Conservation (phyloP, 2,329 filamentous ascomycete species). For the Onygenales sp. region DNA sequence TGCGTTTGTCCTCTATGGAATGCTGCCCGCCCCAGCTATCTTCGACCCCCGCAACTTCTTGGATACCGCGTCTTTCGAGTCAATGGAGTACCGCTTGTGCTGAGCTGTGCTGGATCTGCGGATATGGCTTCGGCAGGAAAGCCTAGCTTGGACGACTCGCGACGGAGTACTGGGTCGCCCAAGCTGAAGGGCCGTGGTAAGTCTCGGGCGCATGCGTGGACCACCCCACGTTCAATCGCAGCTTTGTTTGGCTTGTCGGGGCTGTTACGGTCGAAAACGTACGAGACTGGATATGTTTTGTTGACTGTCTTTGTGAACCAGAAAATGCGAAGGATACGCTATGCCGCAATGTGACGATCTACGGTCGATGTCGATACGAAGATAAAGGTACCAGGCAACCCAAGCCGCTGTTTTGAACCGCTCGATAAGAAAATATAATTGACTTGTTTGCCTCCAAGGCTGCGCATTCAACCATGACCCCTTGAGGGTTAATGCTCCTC, state of each 20-base stretch:
- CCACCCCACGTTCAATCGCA: conserved; percentile 2
- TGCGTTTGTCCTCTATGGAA: conserved; percentile 19
- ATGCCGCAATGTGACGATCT: conserved; percentile 87
- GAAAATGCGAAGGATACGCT: conserved; percentile 78
- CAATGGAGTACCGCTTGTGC: conserved; percentile 31
- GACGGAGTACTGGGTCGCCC: conserved; percentile 36
- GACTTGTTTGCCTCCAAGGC: conserved; percentile 27
- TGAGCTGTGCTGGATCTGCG: conserved; percentile 26
- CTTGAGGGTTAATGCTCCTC: conserved; percentile 45
- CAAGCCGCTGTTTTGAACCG: not conserved
- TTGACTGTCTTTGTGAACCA: conserved; percentile 21
- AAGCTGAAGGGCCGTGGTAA: conserved; percentile 41
- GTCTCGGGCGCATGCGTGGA: conserved; percentile 13
- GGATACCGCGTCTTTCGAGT: conserved; percentile 21
- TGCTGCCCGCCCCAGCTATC: conserved; percentile 24
- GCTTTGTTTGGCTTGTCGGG: not conserved
- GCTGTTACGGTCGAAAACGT: not conserved
- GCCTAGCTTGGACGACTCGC: conserved; percentile 35
- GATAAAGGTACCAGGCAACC: conserved; percentile 53
- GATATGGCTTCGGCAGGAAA: conserved; percentile 37
- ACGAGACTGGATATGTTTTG: not conserved
- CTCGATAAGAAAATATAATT: conserved; percentile 3
- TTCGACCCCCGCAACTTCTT: conserved; percentile 14
- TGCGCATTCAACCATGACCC: conserved; percentile 86
- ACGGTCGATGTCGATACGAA: conserved; percentile 86